Conservation (phyloP, 805 yeast genomes). For the Wickerhamomyces chambardii region DNA sequence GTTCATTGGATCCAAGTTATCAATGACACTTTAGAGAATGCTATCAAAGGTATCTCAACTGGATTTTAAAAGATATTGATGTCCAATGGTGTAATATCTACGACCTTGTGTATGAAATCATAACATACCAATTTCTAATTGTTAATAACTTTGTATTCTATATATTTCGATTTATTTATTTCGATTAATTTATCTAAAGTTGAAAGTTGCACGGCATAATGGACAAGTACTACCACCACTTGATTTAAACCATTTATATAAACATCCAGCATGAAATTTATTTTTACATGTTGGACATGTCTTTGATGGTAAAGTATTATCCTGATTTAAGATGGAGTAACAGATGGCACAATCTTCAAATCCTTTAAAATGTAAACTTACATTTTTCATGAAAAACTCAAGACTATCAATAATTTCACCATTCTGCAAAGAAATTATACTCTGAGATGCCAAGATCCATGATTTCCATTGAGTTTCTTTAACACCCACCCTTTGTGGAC, state of each 20-base stretch:
- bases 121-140: too few species aligned
- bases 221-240: conserved; percentile 93
- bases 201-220: conserved; percentile 68
- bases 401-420: conserved; percentile 45
- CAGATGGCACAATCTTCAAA: conserved; percentile 97
- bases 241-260: conserved; percentile 95
- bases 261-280: conserved; percentile 92
- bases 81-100: too few species aligned
- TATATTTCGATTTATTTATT: too few species aligned
- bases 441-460: conserved; percentile 88
- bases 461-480: conserved; percentile 91
- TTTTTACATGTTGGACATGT: conserved; percentile 85
- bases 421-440: conserved; percentile 66
- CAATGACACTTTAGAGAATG: conserved; percentile 5
- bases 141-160: too few species aligned
- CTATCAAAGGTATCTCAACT: background rate
- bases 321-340: conserved; percentile 80
- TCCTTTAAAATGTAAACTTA: conserved; percentile 80
- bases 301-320: conserved; percentile 84
- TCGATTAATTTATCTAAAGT: conserved; percentile 22
- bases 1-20: conserved; percentile 18
- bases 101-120: too few species aligned
- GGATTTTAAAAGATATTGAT: background rate
- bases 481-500: conserved; percentile 77
- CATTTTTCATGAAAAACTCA: conserved; percentile 45